Base-by-base conservation (phyloP, 2,329 filamentous ascomycete genomes). In the Ramularia collo-cygni region DNA sequence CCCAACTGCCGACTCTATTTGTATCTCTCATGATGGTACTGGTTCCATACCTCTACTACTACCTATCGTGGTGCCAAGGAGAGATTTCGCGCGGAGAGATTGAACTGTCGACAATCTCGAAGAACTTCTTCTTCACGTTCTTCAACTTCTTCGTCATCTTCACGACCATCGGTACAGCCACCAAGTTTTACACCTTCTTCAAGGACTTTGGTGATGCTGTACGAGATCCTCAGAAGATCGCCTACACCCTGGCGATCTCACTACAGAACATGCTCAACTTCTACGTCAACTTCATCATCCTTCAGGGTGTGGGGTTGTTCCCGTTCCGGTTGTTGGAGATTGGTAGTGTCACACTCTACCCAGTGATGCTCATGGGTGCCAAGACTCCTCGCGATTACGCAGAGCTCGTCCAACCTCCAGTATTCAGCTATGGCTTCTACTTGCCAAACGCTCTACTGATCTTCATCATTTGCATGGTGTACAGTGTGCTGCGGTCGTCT, bases 71-170 rank as follows among this genome's bases (percentile, higher is more conserved):
- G 60, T 75, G 79, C 37, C 92, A 98, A 67, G 92, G 92, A 35
- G 93, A 93, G 81, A 86, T 95, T 37, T 96, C 92, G 0, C 85
- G 88, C 53, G 87, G 87, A 31, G 92, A 98, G 47, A 81, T 98
- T 15, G 92, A 96, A 63, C 73, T 98, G 5, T 96, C 92, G 0
- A 74, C 93, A 31, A 90, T 98, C 50, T 95, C 87, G 38, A 98
- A 98, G 68, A 98, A 96, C 64, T 98, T 96, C 67, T 59, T 96
- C 72, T 98, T 98, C 61, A 89, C 85, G 8, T 98, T 98, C 65
- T 96, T 98, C 76, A 98, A 98, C 65, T 86, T 96, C 42, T 98
- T 98, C 65, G 76, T 96, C 36, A 78, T 96, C 31, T 95, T 96
- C 61, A 93, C 90, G 1, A 75, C 92, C 17, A 85, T 94, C 32